Percentiles rank a stretch among this genome's conserved stretches.
Evolutionary conservation across 768 basidiomycete species (phyloP).

Genomic region (Candolleomyces eurysporus): DNA sequence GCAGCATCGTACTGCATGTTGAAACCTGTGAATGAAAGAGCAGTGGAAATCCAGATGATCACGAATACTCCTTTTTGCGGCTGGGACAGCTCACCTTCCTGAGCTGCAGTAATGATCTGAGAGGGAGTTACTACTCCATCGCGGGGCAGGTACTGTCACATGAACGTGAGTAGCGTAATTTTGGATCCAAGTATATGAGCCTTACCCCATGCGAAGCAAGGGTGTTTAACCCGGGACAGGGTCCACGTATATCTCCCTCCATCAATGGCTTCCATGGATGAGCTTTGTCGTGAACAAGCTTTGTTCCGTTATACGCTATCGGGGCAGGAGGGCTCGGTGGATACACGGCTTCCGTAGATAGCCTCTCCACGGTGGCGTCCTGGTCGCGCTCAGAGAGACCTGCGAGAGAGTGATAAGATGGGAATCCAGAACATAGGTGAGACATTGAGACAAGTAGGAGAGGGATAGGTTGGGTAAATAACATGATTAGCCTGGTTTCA

Average conservation of each 20-base stretch:
- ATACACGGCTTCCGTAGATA: neutral
- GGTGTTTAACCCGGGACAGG: slow-evolving; percentile 21
- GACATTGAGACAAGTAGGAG: neutral
- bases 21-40: slow-evolving; percentile 9
- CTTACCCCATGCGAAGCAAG: slow-evolving; percentile 19
- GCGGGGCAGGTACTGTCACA: slow-evolving; percentile 12
- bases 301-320: slow-evolving; percentile 10
- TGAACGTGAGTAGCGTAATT: neutral
- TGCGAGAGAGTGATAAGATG: slow-evolving; percentile 23
- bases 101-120: slow-evolving; percentile 14
- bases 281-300: slow-evolving; percentile 10
- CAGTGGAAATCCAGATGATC: neutral
- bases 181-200: neutral
- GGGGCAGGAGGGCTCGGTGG: slow-evolving; percentile 9
- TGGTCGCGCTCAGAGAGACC: slow-evolving; percentile 21
- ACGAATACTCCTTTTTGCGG: neutral
- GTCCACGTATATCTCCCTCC: slow-evolving; percentile 15
- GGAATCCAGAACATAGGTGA: slow-evolving; percentile 13
- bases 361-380: slow-evolving; percentile 8
- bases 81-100: slow-evolving; percentile 11
- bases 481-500: too few species aligned
- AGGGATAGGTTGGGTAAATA: neutral
- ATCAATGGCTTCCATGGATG: slow-evolving; percentile 17
- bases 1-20: slow-evolving; percentile 16
- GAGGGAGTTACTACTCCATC: slow-evolving; percentile 13